Conservation (phyloP, 331 rosid species). For the Quercus phellos region DNA sequence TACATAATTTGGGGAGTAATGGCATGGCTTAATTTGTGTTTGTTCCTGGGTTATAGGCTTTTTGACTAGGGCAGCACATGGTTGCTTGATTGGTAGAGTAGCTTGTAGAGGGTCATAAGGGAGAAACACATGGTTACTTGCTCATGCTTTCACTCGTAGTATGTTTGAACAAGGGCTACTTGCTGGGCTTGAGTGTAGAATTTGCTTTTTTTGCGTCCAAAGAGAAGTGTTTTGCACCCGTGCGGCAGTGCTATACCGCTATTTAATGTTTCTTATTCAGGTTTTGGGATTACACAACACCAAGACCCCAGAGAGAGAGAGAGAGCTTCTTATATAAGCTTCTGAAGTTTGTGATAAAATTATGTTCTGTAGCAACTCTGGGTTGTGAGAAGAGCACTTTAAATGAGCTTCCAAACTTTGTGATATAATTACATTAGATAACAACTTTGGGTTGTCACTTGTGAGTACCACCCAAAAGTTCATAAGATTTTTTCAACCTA, state of each 20-base stretch:
- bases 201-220: slow-evolving; percentile 19
- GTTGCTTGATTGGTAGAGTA: slow-evolving; percentile 25
- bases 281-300: background rate
- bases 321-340: background rate
- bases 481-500: background rate
- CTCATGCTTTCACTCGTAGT: slow-evolving; percentile 10
- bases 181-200: slow-evolving; percentile 8
- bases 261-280: background rate
- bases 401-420: background rate
- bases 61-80: slow-evolving; percentile 39
- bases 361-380: background rate
- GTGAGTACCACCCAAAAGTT: background rate
- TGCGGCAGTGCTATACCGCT: background rate
- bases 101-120: slow-evolving; percentile 31
- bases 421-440: background rate
- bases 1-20: slow-evolving; percentile 19
- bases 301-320: background rate
- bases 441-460: background rate
- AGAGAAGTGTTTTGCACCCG: background rate
- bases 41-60: slow-evolving; percentile 3
- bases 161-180: slow-evolving; percentile 14
- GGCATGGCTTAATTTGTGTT: background rate
- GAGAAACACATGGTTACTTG: slow-evolving; percentile 37
- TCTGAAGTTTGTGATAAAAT: background rate
- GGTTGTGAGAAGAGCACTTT: background rate